A percentile compares a stretch with the other conserved stretches of the same genome.
phyloP scores from a whole-genome alignment of 2,329 filamentous ascomycete species.

The Penicillium sp. region DNA sequence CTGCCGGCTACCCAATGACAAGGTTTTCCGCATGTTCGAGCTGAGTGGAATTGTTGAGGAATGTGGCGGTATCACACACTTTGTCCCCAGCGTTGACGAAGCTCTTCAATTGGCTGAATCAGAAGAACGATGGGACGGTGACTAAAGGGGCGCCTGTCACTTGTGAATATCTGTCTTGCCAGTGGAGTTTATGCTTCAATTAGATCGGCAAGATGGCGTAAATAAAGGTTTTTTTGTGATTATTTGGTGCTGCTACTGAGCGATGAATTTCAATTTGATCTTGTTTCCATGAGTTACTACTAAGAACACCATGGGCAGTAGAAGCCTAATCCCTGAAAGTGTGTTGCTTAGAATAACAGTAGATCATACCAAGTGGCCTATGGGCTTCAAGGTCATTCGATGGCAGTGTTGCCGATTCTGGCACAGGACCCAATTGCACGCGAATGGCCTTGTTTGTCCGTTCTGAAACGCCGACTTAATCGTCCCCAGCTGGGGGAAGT shows the following conservation, averaged over 20 bases:
- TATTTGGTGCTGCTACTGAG: not conserved
- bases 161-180: not conserved
- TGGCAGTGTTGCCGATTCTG: not conserved
- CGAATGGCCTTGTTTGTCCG: not conserved
- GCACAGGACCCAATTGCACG: not conserved
- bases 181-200: not conserved
- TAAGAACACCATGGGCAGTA: not conserved
- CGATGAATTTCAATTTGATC: not conserved
- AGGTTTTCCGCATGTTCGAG: conserved; percentile 71
- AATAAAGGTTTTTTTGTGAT: not conserved
- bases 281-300: not conserved
- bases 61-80: conserved; percentile 74
- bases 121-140: conserved; percentile 54
- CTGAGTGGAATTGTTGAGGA: conserved; percentile 81
- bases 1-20: conserved; percentile 54
- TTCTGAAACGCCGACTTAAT: not conserved
- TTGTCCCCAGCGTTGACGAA: conserved; percentile 80
- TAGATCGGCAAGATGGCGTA: not conserved
- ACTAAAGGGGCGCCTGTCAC: conserved; percentile 9
- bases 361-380: not conserved
- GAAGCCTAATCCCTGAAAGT: not conserved
- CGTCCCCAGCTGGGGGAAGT: not conserved
- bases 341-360: not conserved
- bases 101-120: conserved; percentile 79
- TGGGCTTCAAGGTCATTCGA: not conserved